Evolutionary conservation across 176 grass and related monocot genomes (phyloP).

Genomic region (Areca catechu): DNA sequence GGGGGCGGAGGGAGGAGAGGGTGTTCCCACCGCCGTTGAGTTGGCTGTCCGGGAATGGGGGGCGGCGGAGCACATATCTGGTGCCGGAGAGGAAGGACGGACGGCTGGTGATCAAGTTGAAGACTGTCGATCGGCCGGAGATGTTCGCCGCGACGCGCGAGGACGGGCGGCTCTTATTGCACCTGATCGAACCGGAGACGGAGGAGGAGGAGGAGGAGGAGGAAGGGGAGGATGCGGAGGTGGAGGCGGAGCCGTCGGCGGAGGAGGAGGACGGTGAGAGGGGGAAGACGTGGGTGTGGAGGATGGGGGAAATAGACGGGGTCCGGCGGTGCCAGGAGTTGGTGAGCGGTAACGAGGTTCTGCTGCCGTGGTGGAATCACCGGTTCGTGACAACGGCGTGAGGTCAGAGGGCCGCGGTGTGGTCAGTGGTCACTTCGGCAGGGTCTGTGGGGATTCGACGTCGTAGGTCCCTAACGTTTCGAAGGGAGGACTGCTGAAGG

Average conservation of each 20-base stretch:
- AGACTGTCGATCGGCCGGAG: constrained; percentile 16
- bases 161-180: constrained; percentile 47
- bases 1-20: constrained; percentile 6
- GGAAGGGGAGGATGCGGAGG: not conserved
- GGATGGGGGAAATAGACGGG: constrained; percentile 6
- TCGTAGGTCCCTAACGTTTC: too few relatives aligned
- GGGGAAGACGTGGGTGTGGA: not conserved
- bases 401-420: not conserved
- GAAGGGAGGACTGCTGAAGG: too few relatives aligned
- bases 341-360: constrained; percentile 6
- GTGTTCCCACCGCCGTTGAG: constrained; percentile 35
- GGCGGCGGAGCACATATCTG: constrained; percentile 27
- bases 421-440: too few relatives aligned
- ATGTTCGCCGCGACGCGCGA: constrained; percentile 45
- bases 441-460: too few relatives aligned
- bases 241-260: too few relatives aligned
- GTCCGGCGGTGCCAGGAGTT: constrained; percentile 15
- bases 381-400: constrained; percentile 15
- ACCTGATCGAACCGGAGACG: constrained; percentile 13
- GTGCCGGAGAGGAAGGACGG: constrained; percentile 52
- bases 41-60: constrained; percentile 17
- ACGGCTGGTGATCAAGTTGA: constrained; percentile 56
- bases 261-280: not conserved
- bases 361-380: constrained; percentile 14
- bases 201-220: not conserved